Conservation (phyloP, 805 yeast species). For the Cyberlindnera mycetangii region DNA sequence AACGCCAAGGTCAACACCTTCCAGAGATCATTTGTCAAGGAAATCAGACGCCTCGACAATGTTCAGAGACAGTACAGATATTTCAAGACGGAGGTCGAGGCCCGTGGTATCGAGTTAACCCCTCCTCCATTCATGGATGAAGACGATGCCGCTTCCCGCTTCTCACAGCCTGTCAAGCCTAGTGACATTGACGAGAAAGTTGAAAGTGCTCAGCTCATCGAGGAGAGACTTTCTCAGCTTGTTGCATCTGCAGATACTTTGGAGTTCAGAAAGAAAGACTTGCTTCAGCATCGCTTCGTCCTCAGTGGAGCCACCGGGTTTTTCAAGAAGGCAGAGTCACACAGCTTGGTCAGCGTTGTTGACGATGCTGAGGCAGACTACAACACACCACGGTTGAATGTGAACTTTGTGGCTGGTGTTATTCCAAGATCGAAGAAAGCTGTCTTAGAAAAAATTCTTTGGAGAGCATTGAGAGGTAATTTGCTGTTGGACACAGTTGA, state of each 20-base stretch:
- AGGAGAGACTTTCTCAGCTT: constrained; percentile 71
- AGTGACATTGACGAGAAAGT: constrained; percentile 58
- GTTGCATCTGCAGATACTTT: constrained; percentile 63
- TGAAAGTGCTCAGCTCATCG: constrained; percentile 65
- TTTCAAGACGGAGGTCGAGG: constrained; percentile 48
- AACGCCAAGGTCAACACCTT: constrained; percentile 78
- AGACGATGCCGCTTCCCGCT: constrained; percentile 25
- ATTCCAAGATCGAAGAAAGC: constrained; percentile 68
- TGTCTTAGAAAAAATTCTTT: constrained; percentile 75
- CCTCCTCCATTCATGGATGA: constrained; percentile 27
- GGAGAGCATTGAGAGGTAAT: constrained; percentile 95
- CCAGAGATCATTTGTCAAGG: constrained; percentile 89
- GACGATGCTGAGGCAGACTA: constrained; percentile 21
- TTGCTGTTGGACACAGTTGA: constrained; percentile 72
- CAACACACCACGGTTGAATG: constrained; percentile 37
- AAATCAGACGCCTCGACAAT: constrained; percentile 80
- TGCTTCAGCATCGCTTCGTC: constrained; percentile 60
- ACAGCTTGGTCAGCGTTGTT: constrained; percentile 12
- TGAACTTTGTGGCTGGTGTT: constrained; percentile 68
- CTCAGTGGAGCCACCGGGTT: constrained; percentile 48
- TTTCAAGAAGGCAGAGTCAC: constrained; percentile 32
- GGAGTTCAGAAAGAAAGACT: constrained; percentile 58
- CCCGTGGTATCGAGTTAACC: constrained; percentile 40
- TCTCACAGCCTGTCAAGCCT: constrained; percentile 29
- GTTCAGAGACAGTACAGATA: constrained; percentile 78